phyloP scores from a whole-genome alignment of 2,329 filamentous ascomycete genomes.

The Teratosphaeriaceae sp. region DNA sequence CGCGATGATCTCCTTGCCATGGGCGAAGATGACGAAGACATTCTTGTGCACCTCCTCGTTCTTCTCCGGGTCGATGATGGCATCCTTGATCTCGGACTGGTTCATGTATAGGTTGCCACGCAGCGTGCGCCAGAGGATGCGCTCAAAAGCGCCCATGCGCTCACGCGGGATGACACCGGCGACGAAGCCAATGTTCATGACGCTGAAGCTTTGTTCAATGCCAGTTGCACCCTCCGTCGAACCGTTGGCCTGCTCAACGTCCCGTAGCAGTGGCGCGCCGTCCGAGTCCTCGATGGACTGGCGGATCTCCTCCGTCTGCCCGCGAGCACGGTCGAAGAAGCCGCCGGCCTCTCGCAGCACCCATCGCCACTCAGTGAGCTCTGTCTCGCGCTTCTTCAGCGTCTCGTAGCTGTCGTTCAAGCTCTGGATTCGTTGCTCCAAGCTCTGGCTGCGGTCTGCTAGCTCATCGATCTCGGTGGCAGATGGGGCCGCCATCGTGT shows the following conservation, averaged over 20 bases:
- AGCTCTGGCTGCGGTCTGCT: slow-evolving; percentile 80
- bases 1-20: slow-evolving; percentile 95
- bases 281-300: slow-evolving; percentile 80
- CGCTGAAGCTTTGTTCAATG: slow-evolving; percentile 58
- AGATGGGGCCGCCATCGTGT: slow-evolving; percentile 73
- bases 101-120: slow-evolving; percentile 99
- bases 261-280: slow-evolving; percentile 86
- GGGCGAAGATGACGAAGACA: slow-evolving; percentile 98
- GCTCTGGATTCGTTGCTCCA: slow-evolving; percentile 85
- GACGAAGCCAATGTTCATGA: slow-evolving; percentile 98
- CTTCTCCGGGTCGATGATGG: slow-evolving; percentile 82
- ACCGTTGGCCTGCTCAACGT: slow-evolving; percentile 66
- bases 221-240: slow-evolving; percentile 13
- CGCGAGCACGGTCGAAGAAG: slow-evolving; percentile 94
- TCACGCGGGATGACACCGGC: slow-evolving; percentile 92
- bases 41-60: slow-evolving; percentile 95
- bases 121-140: slow-evolving; percentile 94
- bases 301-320: slow-evolving; percentile 93
- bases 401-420: slow-evolving; percentile 98
- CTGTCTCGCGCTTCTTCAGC: slow-evolving; percentile 93
- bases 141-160: slow-evolving; percentile 89
- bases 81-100: slow-evolving; percentile 94
- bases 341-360: slow-evolving; percentile 92
- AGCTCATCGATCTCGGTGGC: slow-evolving; percentile 96
- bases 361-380: slow-evolving; percentile 97